phyloP scores from a whole-genome alignment of 1,139 yeast genomes.

The Blastobotrys buckinghamii region DNA sequence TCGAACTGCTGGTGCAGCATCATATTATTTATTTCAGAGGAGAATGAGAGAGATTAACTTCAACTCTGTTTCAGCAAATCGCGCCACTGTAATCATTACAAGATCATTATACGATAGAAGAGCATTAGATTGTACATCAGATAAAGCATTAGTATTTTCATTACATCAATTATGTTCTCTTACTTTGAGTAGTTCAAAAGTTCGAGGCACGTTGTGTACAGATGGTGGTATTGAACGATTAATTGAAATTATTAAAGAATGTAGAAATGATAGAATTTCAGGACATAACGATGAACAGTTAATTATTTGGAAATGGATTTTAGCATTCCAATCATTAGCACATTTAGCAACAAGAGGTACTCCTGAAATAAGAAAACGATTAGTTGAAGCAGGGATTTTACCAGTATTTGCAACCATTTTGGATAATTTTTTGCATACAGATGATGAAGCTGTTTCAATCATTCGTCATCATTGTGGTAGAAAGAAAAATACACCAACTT shows the following conservation, averaged over 20 bases:
- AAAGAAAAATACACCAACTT: background rate
- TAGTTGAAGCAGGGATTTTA: slow-evolving; percentile 85
- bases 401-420: slow-evolving; percentile 88
- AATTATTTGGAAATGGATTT: slow-evolving; percentile 94
- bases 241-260: slow-evolving; percentile 55
- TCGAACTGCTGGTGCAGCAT: too few relatives aligned
- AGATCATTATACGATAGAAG: slow-evolving; percentile 85
- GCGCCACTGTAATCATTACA: slow-evolving; percentile 87
- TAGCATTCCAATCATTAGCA: slow-evolving; percentile 88
- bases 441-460: slow-evolving; percentile 1
- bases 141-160: slow-evolving; percentile 86
- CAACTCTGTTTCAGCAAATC: slow-evolving; percentile 68
- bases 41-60: slow-evolving; percentile 93
- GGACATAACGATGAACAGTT: slow-evolving; percentile 32
- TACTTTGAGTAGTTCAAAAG: slow-evolving; percentile 81
- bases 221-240: slow-evolving; percentile 93
- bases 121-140: slow-evolving; percentile 86
- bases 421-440: slow-evolving; percentile 58
- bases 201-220: slow-evolving; percentile 76
- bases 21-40: too few relatives aligned
- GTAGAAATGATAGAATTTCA: slow-evolving; percentile 7
- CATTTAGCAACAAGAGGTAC: slow-evolving; percentile 91
- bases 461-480: slow-evolving; percentile 4
- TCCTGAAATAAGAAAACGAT: slow-evolving; percentile 74
- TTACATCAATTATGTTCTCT: slow-evolving; percentile 82